Base-by-base conservation (phyloP, 768 basidiomycete genomes). In the Tricholoma saponaceum region DNA sequence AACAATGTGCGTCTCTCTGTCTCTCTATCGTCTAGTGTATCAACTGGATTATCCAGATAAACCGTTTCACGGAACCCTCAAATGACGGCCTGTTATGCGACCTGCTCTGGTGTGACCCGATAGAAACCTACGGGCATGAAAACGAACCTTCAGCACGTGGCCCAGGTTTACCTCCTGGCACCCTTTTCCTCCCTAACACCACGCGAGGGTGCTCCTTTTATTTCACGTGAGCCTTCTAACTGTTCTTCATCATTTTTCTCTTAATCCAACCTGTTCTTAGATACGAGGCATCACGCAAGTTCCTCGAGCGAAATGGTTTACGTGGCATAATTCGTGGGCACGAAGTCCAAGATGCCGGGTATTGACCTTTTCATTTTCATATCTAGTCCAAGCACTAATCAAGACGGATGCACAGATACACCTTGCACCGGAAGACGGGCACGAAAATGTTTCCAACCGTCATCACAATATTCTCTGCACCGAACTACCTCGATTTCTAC, bases 341-440 rank as follows among this genome's bases (percentile, higher is more conserved):
- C 61, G 96, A 98, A 74, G 96, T 94, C 2, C 96, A 98, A 71
- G 95, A 98, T 73, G 89, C 92, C 3, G 95, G 95, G 88, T 95
- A 68, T 54, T 83, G 66, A 12, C n/a, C 32, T 32, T 56, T 52
- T 55, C 33, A 50, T 53, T 56, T 6, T 7, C 49, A 33, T 14
- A 39, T 49, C 4, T 50, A 56, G 6, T 30, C n/a, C n/a, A 13
- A 23, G 30, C 23, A 13, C 50, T 59, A 16, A 23, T 44, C 43
- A 25, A 20, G 44, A 8, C 50, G 26, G 35, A 33, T 35, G 8
- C 51, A 67, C 62, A 90, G 90, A 10, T 95, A 91, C 67, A 89
- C 89, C 53, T 98, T 98, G 95, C 90, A 93, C 72, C 85, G 92
- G 61, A 95, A 95, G 73, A 97, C 96, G 0, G 91, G 92, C 46